Evolutionary conservation across 2,329 filamentous ascomycete genomes (phyloP), one percentile per base, ranked within the genome.

Genomic region (Pseudocercospora fuligena): DNA sequence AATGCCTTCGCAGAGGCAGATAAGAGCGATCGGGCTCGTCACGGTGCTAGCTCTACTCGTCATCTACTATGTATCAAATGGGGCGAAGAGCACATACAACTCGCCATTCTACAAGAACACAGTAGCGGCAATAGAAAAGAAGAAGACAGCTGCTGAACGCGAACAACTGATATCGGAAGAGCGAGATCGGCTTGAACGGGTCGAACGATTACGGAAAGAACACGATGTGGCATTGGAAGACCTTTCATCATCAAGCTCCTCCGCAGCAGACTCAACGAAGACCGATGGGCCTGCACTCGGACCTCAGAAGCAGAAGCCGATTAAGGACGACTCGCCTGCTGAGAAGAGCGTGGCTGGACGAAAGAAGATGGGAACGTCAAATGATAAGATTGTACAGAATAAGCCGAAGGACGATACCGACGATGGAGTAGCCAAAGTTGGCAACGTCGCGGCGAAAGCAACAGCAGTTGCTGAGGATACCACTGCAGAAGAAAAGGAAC

Each of bases 51-150:
- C 87, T 66, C 80, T 94, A 66, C 80, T 94, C 72, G 84, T 89
- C 54, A 81, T 90, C 63, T 82, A 96, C 72, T 93, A 94, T 82
- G 89, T 92, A 77, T 90, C 89, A 21, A 86, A 85, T n/a, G 85
- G 84, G 58, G 81, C 86, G 61, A 84, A 85, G 65, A 81, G 85
- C 59, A 82, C 83, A 36, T 78, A 81, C 67, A 82, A 82, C 57
- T 84, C 80, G 51, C 84, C 85, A 73, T 88, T 88, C 80, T 88
- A 89, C 78, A 82, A 80, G 27, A 83, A 84, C 57, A 89, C 84
- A 2, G 79, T 85, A 11, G 78, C 80, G 33, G 83, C 86, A n/a
- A 83, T 88, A 69, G 81, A 87, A 67, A 82, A 82, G 11, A 78
- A 83, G 46, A 77, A 81, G 64, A 74, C 71, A 27, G 69, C 72